Evolutionary conservation across 768 basidiomycete genomes (phyloP).

Genomic region (Lactarius deliciosus): DNA sequence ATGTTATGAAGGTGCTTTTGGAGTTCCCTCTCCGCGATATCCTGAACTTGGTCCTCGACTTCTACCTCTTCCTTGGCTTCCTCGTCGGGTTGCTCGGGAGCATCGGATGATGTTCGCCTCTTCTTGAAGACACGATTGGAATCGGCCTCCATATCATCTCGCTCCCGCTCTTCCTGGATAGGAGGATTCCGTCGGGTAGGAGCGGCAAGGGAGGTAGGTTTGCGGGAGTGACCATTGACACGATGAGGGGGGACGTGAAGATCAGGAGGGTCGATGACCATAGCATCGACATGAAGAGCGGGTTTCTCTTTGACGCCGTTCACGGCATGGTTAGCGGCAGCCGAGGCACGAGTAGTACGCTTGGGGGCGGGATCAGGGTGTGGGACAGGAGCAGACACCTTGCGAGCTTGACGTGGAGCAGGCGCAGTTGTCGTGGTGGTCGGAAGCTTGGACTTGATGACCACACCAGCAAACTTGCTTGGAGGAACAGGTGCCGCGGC

Average conservation of each 20-base stretch:
- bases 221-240: constrained; percentile 29
- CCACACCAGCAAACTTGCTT: constrained; percentile 62
- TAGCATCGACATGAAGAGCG: constrained; percentile 48
- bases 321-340: constrained; percentile 38
- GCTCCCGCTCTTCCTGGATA: constrained; percentile 20
- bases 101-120: constrained; percentile 68
- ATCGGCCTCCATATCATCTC: constrained; percentile 53
- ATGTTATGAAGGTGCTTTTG: constrained; percentile 33
- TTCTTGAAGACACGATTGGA: constrained; percentile 67
- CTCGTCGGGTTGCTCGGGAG: constrained; percentile 43
- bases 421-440: constrained; percentile 38
- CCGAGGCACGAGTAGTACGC: constrained; percentile 34
- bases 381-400: constrained; percentile 38
- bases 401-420: constrained; percentile 52
- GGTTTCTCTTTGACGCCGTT: constrained; percentile 35
- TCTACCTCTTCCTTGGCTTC: constrained; percentile 42
- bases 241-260: constrained; percentile 34
- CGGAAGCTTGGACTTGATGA: constrained; percentile 52
- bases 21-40: constrained; percentile 37
- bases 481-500: constrained; percentile 35
- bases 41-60: constrained; percentile 43
- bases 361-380: constrained; percentile 16
- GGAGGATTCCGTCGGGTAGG: constrained; percentile 12
- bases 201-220: constrained; percentile 4
- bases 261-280: constrained; percentile 41